Base-by-base conservation (phyloP, 2,329 filamentous ascomycete genomes). In the Akanthomyces dipterigenus region DNA sequence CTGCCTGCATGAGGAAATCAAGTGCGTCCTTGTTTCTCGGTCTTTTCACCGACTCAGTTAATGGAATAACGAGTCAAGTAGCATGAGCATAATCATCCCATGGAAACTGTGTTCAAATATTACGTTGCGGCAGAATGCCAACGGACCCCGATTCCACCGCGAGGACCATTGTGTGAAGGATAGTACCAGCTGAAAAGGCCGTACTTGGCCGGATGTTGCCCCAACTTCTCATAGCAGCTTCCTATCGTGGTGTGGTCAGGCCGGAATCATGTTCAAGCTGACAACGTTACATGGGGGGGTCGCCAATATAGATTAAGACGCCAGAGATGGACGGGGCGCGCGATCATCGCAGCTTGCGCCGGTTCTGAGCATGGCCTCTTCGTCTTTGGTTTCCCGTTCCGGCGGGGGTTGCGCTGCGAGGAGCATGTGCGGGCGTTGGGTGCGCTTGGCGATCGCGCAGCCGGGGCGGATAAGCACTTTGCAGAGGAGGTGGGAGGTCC, bases 281-380 rank as follows among this genome's bases (percentile, higher is more conserved):
- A 53, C 57, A 60, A 60, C 57, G 57, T 60, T 60, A 60, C 57
- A 60, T 60, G 57, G 20, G n/a, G 24, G n/a, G 8, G 9, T 14
- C 34, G 24, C n/a, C 5, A 31, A 34, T 26, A 24, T 49, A 42
- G 22, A 36, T 24, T 14, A 11, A 16, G 14, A 7, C 24, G 18
- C 2, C 53, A 8, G 38, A 14, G 4, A 12, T n/a, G 12, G 34
- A 4, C 20, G 16, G 24, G 28, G 36, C 1, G 51, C 8, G 36
- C 3, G 20, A 54, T 54, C 11, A 42, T 14, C 22, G 51, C 18
- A 28, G n/a, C 22, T 26, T 26, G 22, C 45, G 11, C 8, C 16
- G 51, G 20, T 42, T 22, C 26, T 20, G 26, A 20, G n/a, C 28
- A 20, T 14, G 9, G 11, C 18, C 5, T n/a, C 31, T 34, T 45